These are phyloP conservation scores for Suillus luteus DNA, from an alignment of 768 basidiomycete genomes.

Conservation along the genomic window DNA sequence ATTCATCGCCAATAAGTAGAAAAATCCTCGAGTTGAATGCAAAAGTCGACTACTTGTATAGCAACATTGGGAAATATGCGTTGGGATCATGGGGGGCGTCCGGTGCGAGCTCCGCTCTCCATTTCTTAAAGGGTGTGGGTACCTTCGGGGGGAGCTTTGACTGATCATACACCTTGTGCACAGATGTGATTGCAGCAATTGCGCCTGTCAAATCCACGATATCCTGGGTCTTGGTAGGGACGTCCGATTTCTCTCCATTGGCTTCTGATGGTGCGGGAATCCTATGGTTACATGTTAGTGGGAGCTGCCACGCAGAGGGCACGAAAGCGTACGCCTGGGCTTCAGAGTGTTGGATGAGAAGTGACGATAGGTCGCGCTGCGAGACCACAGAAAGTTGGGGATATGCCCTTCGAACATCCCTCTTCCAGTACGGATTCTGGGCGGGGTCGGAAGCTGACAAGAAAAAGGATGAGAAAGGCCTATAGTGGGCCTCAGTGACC, in stretches of 20 bases:
- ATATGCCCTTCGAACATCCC: conserved; percentile 89
- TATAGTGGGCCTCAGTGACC: conserved; percentile 14
- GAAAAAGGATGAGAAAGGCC: conserved; percentile 4
- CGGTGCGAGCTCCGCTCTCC: conserved; percentile 70
- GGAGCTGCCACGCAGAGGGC: conserved; percentile 6
- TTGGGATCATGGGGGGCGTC: conserved; percentile 83
- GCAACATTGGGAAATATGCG: conserved; percentile 82
- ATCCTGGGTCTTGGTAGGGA: conserved; percentile 46
- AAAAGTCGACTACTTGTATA: conserved; percentile 49
- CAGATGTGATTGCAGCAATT: conserved; percentile 62
- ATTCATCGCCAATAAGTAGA: neutral
- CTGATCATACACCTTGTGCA: conserved; percentile 59
- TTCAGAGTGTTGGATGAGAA: conserved; percentile 80
- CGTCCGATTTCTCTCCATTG: conserved; percentile 40
- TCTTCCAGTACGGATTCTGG: conserved; percentile 94
- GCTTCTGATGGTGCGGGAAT: conserved; percentile 52
- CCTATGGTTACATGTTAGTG: conserved; percentile 36
- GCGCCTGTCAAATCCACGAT: conserved; percentile 69
- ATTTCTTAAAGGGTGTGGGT: conserved; percentile 68
- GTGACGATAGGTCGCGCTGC: conserved; percentile 75
- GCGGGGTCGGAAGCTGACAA: conserved; percentile 79
- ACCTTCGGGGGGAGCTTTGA: conserved; percentile 72
- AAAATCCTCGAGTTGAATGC: conserved; percentile 4
- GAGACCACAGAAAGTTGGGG: conserved; percentile 91
- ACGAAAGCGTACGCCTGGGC: conserved; percentile 56